Base-by-base conservation (phyloP, 352 stramenopile genomes). In the Pythium dissimile region DNA sequence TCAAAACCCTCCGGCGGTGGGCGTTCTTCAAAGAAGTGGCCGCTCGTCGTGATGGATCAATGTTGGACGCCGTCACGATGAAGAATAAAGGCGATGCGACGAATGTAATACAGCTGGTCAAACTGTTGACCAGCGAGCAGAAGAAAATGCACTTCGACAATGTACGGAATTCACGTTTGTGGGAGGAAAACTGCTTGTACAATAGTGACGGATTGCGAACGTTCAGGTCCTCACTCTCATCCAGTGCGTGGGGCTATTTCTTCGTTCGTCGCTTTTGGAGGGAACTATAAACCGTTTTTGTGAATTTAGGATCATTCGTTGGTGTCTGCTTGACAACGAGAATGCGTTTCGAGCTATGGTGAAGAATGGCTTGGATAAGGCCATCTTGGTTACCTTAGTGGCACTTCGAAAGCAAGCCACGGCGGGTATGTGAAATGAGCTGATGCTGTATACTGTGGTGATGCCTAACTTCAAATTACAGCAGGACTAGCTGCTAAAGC, bases 91-190 rank as follows among this genome's bases (percentile, higher is more conserved):
- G 4, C 11, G 61, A 69, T 26, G 44, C 35, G 5, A 38, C 52
- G 18, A 46, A n/a, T 18, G 27, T 69, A 5, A 8, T 16, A 4
- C 31, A 59, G 26, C 24, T 72, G 13, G 28, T 55, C 43, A 63
- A 64, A 28, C 38, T 71, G 15, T 20, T 72, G 15, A 20, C 50
- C 13, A 34, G 12, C 8, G 59, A 69, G 45, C 46, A 53, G 15
- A 67, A 64, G 42, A 72, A 69, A 26, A 12, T 2, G 26, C 53
- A 64, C 12, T 51, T 56, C 18, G 39, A 60, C 5, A 63, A 72
- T 51, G 67, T 71, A 59, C 3, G 20, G 18, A 15, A 20, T 12
- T 42, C 2, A 1, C 5, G 18, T 20, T n/a, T 18, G 23, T n/a
- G n/a, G n/a, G n/a, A n/a, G n/a, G 16, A 23, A 16, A 12, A 35